Evolutionary conservation across 331 rosid species (phyloP), one percentile per base, ranked within the genome.

Genomic region (Rosa hybrid): DNA sequence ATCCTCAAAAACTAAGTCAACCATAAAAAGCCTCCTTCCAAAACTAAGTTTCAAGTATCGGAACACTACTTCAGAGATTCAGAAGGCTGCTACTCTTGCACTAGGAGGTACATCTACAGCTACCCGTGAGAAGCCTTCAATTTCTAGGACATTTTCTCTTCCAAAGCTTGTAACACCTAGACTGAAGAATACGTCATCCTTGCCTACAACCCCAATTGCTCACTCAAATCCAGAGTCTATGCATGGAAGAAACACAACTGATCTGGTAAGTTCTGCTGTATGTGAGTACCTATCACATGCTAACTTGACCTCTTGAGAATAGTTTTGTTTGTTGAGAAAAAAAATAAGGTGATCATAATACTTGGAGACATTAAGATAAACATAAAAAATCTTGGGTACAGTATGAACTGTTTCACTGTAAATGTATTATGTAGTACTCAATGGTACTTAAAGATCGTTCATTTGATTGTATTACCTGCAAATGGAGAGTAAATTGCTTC

Each of bases 61-160:
- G 59, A 87, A 80, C 83, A 82, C 87, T 25, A 83, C 56, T 70
- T 88, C 83, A 27, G 90, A 88, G 75, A 85, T 88, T 77, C 92
- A 83, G 85, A 91, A 90, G 54, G 92, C 89, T 46, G 90, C 89
- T 14, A 82, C 88, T 70, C 72, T 87, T 68, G 88, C 82, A 71
- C 87, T 89, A 39, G 87, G 80, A 75, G 87, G 85, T 71, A 82
- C 90, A 50, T 77, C 84, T 16, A 11, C 78, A 12, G 76, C 72
- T 81, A 71, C 84, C 74, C 83, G 75, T 30, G 90, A 87, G 74
- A 91, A 77, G 80, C 87, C 88, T 54, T 20, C 44, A 64, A 84
- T 88, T 42, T 81, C 89, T 46, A 87, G 94, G 86, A 83, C 94
- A 69, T n/a, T 85, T 65, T 93, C 97, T n/a, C 82, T 90, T 45